Percentiles rank a stretch among this genome's conserved stretches.
phyloP scores from a whole-genome alignment of 495 filamentous ascomycete species.

The Chaetomium tenue region DNA sequence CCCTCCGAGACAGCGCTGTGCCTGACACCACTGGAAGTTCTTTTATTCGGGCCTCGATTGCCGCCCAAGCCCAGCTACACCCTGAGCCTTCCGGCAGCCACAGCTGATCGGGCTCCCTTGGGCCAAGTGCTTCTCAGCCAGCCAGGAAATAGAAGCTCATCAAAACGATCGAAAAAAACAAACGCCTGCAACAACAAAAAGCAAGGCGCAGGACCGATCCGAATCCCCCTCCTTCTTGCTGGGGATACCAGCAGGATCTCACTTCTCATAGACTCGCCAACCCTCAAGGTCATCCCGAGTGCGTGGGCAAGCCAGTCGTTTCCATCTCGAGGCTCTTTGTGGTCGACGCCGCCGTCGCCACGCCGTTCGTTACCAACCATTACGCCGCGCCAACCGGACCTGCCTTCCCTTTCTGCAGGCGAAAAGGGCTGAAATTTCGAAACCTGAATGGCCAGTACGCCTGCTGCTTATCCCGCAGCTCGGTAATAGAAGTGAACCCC shows the following conservation, averaged over 20 bases:
- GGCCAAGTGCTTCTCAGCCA: constrained; percentile 6
- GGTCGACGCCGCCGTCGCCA: constrained; percentile 20
- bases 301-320: constrained; percentile 24
- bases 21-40: constrained; percentile 18
- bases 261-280: constrained; percentile 7
- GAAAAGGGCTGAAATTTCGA: constrained; percentile 25
- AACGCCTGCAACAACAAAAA: constrained; percentile 18
- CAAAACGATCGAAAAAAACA: constrained; percentile 4
- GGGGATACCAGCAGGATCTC: background rate
- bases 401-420: constrained; percentile 8
- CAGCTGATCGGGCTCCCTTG: constrained; percentile 7
- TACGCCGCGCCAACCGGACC: constrained; percentile 10
- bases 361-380: constrained; percentile 29
- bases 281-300: constrained; percentile 29
- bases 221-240: background rate
- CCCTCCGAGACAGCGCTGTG: constrained; percentile 12
- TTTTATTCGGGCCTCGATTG: constrained; percentile 19
- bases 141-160: constrained; percentile 2
- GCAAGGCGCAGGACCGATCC: constrained; percentile 1
- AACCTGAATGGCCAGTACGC: constrained; percentile 34
- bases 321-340: constrained; percentile 18
- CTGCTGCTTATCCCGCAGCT: constrained; percentile 33
- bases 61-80: constrained; percentile 19
- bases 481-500: constrained; percentile 26
- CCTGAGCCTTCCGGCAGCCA: constrained; percentile 15